Evolutionary conservation across 768 basidiomycete genomes (phyloP), one percentile per base, ranked within the genome.

Genomic region (Rhizopogon rudus): DNA sequence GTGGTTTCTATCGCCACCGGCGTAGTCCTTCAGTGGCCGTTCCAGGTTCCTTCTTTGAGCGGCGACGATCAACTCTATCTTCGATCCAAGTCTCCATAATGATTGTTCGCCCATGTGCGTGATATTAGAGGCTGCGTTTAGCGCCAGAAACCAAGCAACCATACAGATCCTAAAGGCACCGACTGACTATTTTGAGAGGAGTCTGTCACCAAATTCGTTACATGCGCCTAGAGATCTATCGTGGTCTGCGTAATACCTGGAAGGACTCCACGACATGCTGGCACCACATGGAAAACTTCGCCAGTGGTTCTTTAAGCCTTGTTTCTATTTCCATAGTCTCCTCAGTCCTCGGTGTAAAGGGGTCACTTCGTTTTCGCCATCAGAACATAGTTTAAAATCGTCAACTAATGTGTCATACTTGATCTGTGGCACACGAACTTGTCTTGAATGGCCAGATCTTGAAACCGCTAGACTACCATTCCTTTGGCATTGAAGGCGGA

Each of bases 291-390:
- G 8, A 31, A 31, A 69, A 69, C 61, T 71, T 73, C 44, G 72
- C 67, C 60, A 61, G 66, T 65, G 73, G 72, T 57, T 69, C 25
- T 51, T 72, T 71, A 51, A 52, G 64, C 10, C 59, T 59, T 25
- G 53, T 64, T 43, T 52, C 66, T 14, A 54, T 59, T 52, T 63
- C 72, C 55, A 67, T 76, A 39, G 76, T 81, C 63, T 67, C 79
- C 40, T 79, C 84, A 44, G 61, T 84, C 57, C 77, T 88, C 53
- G 85, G 84, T 58, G 71, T 88, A 64, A 81, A 81, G 67, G 20
- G 80, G 40, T 65, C 72, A 46, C 71, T 88, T 62, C 86, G 84
- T 63, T 79, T 88, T 71, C 79, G 82, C 59, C 80, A 77, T 59
- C 86, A 87, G 9, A 31, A 31, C 9, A 31, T 9, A 9, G 31